Evolutionary conservation across 768 basidiomycete species (phyloP).

Genomic region (Auriscalpium orientale): DNA sequence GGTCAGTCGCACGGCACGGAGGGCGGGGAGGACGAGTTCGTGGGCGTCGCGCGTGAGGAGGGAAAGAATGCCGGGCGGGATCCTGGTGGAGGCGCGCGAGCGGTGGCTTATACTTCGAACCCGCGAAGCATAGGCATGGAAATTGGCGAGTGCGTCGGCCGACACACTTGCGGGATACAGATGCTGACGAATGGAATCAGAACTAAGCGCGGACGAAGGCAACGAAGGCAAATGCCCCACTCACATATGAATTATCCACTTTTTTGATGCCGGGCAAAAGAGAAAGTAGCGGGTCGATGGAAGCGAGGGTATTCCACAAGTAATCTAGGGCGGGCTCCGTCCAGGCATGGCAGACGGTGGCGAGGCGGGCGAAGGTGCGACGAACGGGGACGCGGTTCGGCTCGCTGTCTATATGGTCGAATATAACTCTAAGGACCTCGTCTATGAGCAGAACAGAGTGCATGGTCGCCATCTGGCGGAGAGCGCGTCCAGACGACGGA

Average conservation of each 20-base stretch:
- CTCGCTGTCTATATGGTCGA: slow-evolving; percentile 11
- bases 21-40: too few relatives aligned
- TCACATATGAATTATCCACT: background rate
- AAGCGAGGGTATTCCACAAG: slow-evolving; percentile 11
- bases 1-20: slow-evolving; percentile 6
- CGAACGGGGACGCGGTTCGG: background rate
- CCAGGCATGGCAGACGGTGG: slow-evolving; percentile 15
- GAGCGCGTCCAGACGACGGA: background rate
- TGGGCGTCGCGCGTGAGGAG: too few relatives aligned
- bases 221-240: background rate
- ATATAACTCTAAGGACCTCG: slow-evolving; percentile 13
- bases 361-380: slow-evolving; percentile 11
- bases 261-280: slow-evolving; percentile 10
- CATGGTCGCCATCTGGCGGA: slow-evolving; percentile 2
- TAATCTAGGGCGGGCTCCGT: slow-evolving; percentile 15
- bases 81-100: too few relatives aligned
- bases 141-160: too few relatives aligned
- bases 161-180: too few relatives aligned
- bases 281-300: slow-evolving; percentile 12
- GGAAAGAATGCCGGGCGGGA: too few relatives aligned
- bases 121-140: too few relatives aligned
- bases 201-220: too few relatives aligned
- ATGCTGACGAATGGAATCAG: too few relatives aligned
- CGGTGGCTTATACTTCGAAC: too few relatives aligned
- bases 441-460: slow-evolving; percentile 16